A percentile compares a stretch with the other conserved stretches of the same genome.
phyloP scores from a whole-genome alignment of 345 rosid genomes.

The rapeseed (Brassica napus) region Da-Ae NC_063451.1:38690501-38691000 shows the following conservation, averaged over 20 bases:
- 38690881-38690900: slow-evolving; percentile 58
- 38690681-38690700: slow-evolving; percentile 49
- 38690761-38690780: slow-evolving; percentile 5
- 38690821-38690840: background rate
- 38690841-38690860: slow-evolving; percentile 1
- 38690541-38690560: slow-evolving; percentile 51
- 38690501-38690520: slow-evolving; percentile 31
- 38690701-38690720: slow-evolving; percentile 44
- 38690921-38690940: slow-evolving; percentile 38
- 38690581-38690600: slow-evolving; percentile 17
- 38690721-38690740: slow-evolving; percentile 30
- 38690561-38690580: slow-evolving; percentile 53
- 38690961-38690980: slow-evolving; percentile 6
- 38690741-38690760: slow-evolving; percentile 9
- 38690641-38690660: slow-evolving; percentile 48
- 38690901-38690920: slow-evolving; percentile 43
- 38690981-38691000: slow-evolving; percentile 30
- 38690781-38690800: slow-evolving; percentile 40
- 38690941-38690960: slow-evolving; percentile 4
- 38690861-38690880: slow-evolving; percentile 49
- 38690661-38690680: slow-evolving; percentile 53
- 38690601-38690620: slow-evolving; percentile 29
- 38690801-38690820: slow-evolving; percentile 44
- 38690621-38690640: slow-evolving; percentile 23
- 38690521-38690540: slow-evolving; percentile 57